Base-by-base conservation (phyloP, 345 rosid species). In the Linum trigynum region DNA sequence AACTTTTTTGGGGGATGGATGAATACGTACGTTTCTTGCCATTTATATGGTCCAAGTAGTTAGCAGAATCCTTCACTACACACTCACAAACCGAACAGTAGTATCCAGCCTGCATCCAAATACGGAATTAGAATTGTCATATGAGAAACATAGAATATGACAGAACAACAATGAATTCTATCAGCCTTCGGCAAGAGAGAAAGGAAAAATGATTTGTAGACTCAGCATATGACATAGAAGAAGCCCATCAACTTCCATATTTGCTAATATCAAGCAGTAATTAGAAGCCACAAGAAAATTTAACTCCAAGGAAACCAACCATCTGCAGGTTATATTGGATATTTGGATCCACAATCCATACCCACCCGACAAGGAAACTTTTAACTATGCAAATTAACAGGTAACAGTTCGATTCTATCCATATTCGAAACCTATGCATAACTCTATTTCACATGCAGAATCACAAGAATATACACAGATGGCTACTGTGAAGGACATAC, bases 31-130 rank as follows among this genome's bases (percentile, higher is more conserved):
- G 99, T 76, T 94, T 94, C 72, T 94, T 94, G 69, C 97, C 99
- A 86, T 94, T 94, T 43, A 90, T 94, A 74, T 94, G 99, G 80
- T 94, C 99, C 79, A 94, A 82, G 85, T 94, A 94, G 86, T 90
- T 94, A 17, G 96, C 99, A 4, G 99, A 94, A 80, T 94, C 99
- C 88, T 94, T 90, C 37, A 94, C 99, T 11, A 90, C 97, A 75
- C 97, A 94, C 64, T 90, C 92, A 61, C 99, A 94, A 67, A 90
- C 99, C 2, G 88, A 82, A 74, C 99, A 94, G 76, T 73, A 94
- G 78, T 90, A 94, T 69, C 99, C 97, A 48, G 97, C 99, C 97
- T 90, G 86, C 70, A 69, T 41, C 32, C 70, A 74, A 36, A 68
- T 58, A 53, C 3, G 59, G 37, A 40, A 50, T 14, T 37, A 17